These are phyloP conservation scores for Picochlorum sp. DNA, from an alignment of 139 green algal genomes.

Conservation along the genomic window DNA sequence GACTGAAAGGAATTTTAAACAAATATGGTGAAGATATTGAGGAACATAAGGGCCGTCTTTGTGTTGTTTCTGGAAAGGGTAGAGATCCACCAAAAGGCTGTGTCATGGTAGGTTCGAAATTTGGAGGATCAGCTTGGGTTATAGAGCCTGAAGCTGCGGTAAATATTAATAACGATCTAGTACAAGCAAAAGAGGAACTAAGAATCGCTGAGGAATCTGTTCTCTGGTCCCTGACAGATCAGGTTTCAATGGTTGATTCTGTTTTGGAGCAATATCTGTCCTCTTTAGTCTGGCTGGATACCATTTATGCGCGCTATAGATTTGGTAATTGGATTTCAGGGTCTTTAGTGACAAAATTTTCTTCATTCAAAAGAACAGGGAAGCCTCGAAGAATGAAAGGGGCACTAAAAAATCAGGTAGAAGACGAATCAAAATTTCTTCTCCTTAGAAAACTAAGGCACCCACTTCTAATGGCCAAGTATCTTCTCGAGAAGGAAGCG, in stretches of 20 bases:
- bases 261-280: conserved; percentile 17
- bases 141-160: conserved; percentile 65
- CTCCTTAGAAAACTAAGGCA: conserved; percentile 48
- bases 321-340: conserved; percentile 65
- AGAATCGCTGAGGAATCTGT: conserved; percentile 64
- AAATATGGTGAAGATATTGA: conserved; percentile 53
- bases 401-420: conserved; percentile 12
- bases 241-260: conserved; percentile 14
- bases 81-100: conserved; percentile 20
- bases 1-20: conserved; percentile 51
- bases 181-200: conserved; percentile 47
- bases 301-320: conserved; percentile 36
- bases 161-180: conserved; percentile 69
- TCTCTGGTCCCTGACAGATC: conserved; percentile 58
- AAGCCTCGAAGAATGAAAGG: background rate
- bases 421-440: conserved; percentile 11
- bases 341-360: conserved; percentile 36
- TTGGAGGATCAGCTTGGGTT: conserved; percentile 33
- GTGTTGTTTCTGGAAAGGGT: conserved; percentile 37
- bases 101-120: conserved; percentile 49
- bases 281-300: conserved; percentile 56
- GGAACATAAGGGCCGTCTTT: conserved; percentile 45
- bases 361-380: conserved; percentile 32
- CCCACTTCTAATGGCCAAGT: conserved; percentile 61
- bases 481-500: conserved; percentile 30